Evolutionary conservation across 2,329 filamentous ascomycete species (phyloP), one percentile per base, ranked within the genome.

Genomic region (Tolypocladium endophyticum): DNA sequence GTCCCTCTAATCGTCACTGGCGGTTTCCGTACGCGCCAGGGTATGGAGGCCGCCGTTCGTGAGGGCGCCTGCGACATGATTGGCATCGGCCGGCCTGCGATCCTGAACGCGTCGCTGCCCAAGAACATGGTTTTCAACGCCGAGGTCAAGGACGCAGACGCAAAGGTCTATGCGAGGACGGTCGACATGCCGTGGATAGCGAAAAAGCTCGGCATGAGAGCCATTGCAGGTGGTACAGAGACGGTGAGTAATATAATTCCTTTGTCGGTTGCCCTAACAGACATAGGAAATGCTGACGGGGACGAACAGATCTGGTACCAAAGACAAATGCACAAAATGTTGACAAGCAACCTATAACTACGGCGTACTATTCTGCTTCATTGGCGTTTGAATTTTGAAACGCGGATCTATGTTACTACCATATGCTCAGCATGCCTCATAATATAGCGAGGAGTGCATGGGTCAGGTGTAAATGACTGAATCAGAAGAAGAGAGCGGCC

Each of bases 1-100:
- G 69, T 81, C 0, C 71, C 78, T 0, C 69, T 85, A 38, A 80
- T 84, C 74, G 77, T 88, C 4, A 87, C 84, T 0, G 86, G 86
- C 4, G 86, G 86, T 0, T 87, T 89, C 69, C 78, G 84, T 1
- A 81, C 77, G 0, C 65, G 76, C 0, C 58, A 60, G 0, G 76
- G 76, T 2, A 77, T 79, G 71, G 75, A 78, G 56, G 67, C 64
- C 0, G 77, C 76, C 0, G 59, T 79, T 5, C 64, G 62, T 0
- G 67, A 70, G 25, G 73, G 70, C 0, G 73, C 67, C 6, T 79
- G 77, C 54, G 76, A 79, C 36, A 58, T 78, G 2, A 66, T 78
- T 20, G 77, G 77, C 2, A 58, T 79, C 1, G 77, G 65, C 0
- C 63, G 77, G 4, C 76, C 77, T 14, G 67, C 77, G 0, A 67